These are phyloP conservation scores for Cercospora canescens DNA, from an alignment of 2,329 filamentous ascomycete species.

Conservation along the genomic window DNA sequence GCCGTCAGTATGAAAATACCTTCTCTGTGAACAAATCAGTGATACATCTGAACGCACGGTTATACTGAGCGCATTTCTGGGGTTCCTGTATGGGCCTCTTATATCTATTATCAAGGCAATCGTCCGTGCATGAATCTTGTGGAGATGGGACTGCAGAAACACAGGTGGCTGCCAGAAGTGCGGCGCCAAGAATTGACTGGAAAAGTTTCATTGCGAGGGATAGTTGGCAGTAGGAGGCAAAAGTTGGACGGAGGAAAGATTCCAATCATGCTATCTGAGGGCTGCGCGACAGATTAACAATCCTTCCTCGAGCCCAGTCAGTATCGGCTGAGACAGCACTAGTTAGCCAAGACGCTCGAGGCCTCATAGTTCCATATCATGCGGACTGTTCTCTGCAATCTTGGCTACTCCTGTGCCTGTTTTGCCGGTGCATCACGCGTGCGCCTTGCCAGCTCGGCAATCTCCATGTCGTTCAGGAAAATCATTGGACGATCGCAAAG, in stretches of 20 bases:
- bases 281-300: not conserved
- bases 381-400: not conserved
- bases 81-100: not conserved
- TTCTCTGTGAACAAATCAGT: no score
- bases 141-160: not conserved
- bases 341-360: not conserved
- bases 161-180: not conserved
- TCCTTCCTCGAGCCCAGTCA: not conserved
- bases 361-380: not conserved
- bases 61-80: not conserved
- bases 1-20: not conserved
- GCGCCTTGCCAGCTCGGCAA: not conserved
- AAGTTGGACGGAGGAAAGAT: not conserved
- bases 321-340: not conserved
- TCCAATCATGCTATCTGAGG: not conserved
- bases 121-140: no score
- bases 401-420: not conserved
- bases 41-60: not conserved
- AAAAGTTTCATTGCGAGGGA: not conserved
- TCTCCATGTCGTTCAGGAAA: not conserved
- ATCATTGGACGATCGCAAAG: not conserved
- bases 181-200: not conserved
- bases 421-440: not conserved
- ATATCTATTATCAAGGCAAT: not conserved
- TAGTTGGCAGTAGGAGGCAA: not conserved